A percentile compares a stretch with the other conserved stretches of the same genome.
phyloP scores from a whole-genome alignment of 1,284 basidiomycete species.

The Veloporphyrellus conicus region DNA sequence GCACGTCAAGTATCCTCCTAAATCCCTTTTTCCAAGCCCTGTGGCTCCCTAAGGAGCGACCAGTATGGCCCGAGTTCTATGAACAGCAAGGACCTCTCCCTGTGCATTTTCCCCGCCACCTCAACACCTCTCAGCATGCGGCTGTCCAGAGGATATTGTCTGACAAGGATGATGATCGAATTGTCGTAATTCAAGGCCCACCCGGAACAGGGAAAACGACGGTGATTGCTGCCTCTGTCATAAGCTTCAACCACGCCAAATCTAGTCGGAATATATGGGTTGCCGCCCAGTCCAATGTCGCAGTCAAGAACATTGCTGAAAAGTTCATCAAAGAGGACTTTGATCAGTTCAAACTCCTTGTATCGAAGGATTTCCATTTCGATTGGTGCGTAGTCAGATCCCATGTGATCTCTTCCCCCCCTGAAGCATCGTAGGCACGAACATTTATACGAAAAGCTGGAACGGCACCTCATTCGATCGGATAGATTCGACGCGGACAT shows the following conservation, averaged over 20 bases:
- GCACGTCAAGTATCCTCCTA: slow-evolving; percentile 29
- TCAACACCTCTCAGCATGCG: slow-evolving; percentile 40
- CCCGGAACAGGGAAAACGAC: slow-evolving; percentile 44
- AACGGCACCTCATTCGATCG: slow-evolving; percentile 48
- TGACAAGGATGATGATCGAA: slow-evolving; percentile 34
- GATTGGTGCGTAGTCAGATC: slow-evolving; percentile 50
- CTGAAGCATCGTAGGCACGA: slow-evolving; percentile 56
- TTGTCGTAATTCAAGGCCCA: slow-evolving; percentile 57
- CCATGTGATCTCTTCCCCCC: not conserved
- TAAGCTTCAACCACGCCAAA: slow-evolving; percentile 30
- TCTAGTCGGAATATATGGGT: slow-evolving; percentile 51
- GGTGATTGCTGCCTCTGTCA: slow-evolving; percentile 47
- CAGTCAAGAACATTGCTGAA: slow-evolving; percentile 53
- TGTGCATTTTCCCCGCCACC: slow-evolving; percentile 1
- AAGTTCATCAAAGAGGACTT: slow-evolving; percentile 39
- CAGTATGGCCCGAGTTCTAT: slow-evolving; percentile 11
- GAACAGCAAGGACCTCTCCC: not conserved
- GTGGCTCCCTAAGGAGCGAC: slow-evolving; percentile 32
- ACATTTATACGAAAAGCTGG: slow-evolving; percentile 53
- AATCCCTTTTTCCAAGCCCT: slow-evolving; percentile 45
- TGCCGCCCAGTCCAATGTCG: slow-evolving; percentile 64
- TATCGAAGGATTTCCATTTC: slow-evolving; percentile 42
- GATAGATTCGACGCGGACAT: slow-evolving; percentile 36
- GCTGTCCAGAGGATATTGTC: slow-evolving; percentile 39
- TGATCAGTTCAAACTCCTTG: slow-evolving; percentile 38